These are phyloP conservation scores for Gossypium arboreum DNA, from an alignment of 345 rosid species.

Conservation along the genomic window DNA sequence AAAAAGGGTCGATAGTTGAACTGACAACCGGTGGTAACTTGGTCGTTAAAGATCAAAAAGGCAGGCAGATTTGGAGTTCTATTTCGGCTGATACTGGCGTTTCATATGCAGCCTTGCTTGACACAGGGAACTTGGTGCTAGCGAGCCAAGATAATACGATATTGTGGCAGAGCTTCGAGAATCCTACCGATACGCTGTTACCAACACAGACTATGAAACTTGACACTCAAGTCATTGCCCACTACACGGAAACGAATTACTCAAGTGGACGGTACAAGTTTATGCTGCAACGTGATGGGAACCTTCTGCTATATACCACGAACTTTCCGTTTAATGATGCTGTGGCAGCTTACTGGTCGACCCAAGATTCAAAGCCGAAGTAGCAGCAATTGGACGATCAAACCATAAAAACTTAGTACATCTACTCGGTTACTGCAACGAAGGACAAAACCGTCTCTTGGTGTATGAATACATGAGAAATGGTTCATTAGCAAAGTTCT, in stretches of 20 bases:
- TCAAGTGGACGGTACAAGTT: slow-evolving; percentile 37
- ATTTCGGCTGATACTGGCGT: slow-evolving; percentile 12
- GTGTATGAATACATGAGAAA: slow-evolving; percentile 16
- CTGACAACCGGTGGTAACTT: slow-evolving; percentile 34
- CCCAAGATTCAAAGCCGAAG: slow-evolving; percentile 3
- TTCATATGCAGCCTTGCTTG: slow-evolving; percentile 44
- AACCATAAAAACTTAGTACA: slow-evolving; percentile 5
- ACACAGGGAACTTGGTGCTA: slow-evolving; percentile 49
- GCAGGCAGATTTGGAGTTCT: slow-evolving; percentile 29
- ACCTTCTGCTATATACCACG: slow-evolving; percentile 18
- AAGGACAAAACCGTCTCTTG: slow-evolving; percentile 12
- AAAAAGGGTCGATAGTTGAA: slow-evolving; percentile 35
- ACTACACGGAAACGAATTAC: slow-evolving; percentile 26
- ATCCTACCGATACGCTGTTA: slow-evolving; percentile 53
- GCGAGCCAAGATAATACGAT: neutral
- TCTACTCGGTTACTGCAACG: slow-evolving; percentile 11
- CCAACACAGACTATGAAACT: slow-evolving; percentile 37
- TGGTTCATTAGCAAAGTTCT: neutral
- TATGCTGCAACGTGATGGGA: slow-evolving; percentile 29
- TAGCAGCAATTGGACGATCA: slow-evolving; percentile 6
- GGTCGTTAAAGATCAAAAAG: slow-evolving; percentile 33
- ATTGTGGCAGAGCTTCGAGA: slow-evolving; percentile 46
- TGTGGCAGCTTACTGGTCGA: slow-evolving; percentile 30
- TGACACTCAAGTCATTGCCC: slow-evolving; percentile 21
- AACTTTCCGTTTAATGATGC: neutral